These are phyloP conservation scores for Colletotrichum musicola DNA, from an alignment of 2,329 filamentous ascomycete species.

Conservation along the genomic window DNA sequence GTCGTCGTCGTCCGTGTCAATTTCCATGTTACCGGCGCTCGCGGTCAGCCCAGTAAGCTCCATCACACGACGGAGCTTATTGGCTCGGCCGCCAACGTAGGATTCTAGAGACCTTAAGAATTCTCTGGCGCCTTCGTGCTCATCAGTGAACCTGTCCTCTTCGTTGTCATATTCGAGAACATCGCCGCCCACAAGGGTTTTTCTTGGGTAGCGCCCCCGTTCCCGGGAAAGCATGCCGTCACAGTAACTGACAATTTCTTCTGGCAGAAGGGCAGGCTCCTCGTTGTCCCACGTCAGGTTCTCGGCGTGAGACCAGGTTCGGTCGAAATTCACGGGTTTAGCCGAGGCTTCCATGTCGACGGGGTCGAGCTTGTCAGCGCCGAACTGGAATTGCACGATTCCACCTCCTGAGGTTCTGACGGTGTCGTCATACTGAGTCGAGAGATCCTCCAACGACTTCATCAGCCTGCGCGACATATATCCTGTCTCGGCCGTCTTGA, in stretches of 20 bases:
- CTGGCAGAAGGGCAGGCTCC: slow-evolving; percentile 79
- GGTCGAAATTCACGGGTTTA: slow-evolving; percentile 90
- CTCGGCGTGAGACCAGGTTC: slow-evolving; percentile 88
- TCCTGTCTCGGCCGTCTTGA: slow-evolving; percentile 98
- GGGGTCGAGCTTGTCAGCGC: slow-evolving; percentile 94
- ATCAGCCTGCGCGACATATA: slow-evolving; percentile 99
- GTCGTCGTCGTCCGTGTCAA: slow-evolving; percentile 44
- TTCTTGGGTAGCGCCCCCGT: slow-evolving; percentile 72
- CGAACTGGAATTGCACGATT: slow-evolving; percentile 97
- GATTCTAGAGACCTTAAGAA: slow-evolving; percentile 84
- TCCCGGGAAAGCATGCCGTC: slow-evolving; percentile 76
- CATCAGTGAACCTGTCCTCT: slow-evolving; percentile 77
- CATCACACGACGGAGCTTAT: slow-evolving; percentile 60
- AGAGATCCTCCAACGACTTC: slow-evolving; percentile 97
- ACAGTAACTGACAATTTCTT: slow-evolving; percentile 78
- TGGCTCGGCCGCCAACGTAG: slow-evolving; percentile 74
- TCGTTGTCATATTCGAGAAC: slow-evolving; percentile 77
- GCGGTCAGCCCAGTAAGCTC: slow-evolving; percentile 32
- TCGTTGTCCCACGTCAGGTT: slow-evolving; percentile 82
- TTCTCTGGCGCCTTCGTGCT: slow-evolving; percentile 83
- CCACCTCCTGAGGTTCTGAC: slow-evolving; percentile 90
- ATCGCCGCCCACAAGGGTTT: slow-evolving; percentile 71
- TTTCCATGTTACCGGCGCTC: slow-evolving; percentile 44
- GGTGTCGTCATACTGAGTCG: slow-evolving; percentile 92
- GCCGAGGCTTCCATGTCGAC: slow-evolving; percentile 98